Evolutionary conservation across 139 green algal species (phyloP).

Genomic region (Coelastrella sp.): DNA sequence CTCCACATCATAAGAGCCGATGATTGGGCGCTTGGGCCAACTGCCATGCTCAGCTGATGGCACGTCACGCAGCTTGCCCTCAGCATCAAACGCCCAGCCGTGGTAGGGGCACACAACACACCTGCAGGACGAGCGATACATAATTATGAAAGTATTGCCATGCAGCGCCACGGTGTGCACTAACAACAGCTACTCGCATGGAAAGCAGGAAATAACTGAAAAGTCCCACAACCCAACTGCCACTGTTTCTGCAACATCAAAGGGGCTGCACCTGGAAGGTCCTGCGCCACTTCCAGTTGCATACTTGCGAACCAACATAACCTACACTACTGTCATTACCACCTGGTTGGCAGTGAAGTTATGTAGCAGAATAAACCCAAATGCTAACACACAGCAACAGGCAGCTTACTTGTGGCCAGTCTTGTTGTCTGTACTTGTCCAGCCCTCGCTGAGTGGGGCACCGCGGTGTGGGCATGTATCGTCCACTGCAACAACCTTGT

Average conservation of each 20-base stretch:
- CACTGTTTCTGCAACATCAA: no score
- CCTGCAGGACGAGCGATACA: conserved; percentile 25
- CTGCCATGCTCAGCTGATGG: conserved; percentile 54
- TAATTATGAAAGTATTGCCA: background rate
- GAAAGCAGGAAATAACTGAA: no score
- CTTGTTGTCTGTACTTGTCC: conserved; percentile 49
- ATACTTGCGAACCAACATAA: no score
- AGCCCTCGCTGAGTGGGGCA: conserved; percentile 69
- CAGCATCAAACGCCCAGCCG: conserved; percentile 84
- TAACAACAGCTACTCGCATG: background rate
- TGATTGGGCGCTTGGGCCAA: conserved; percentile 73
- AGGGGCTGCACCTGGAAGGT: no score
- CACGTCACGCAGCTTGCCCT: conserved; percentile 68
- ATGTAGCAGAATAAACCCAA: background rate
- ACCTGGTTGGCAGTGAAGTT: background rate
- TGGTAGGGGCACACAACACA: conserved; percentile 85
- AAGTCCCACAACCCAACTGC: no score
- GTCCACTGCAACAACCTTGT: conserved; percentile 70
- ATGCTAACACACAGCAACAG: background rate
- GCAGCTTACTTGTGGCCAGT: conserved; percentile 71
- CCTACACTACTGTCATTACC: no score
- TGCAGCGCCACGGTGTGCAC: background rate
- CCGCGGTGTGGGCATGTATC: conserved; percentile 88
- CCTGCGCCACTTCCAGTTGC: no score
- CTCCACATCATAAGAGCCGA: conserved; percentile 73